phyloP scores from a whole-genome alignment of 257 asterid genomes.

The Parsonsia alboflavescens region DNA sequence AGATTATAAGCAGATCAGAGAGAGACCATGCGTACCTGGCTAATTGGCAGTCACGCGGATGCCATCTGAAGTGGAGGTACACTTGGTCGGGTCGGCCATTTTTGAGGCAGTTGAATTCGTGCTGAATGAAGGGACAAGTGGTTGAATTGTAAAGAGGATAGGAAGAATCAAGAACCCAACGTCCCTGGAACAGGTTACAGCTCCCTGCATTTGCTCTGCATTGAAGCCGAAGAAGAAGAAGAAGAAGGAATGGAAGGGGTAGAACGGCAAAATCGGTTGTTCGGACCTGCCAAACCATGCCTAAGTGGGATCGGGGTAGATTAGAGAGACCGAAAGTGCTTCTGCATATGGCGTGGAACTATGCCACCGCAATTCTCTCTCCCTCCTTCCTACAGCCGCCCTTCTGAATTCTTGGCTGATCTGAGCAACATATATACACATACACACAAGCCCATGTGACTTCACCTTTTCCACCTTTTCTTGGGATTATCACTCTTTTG shows the following conservation, averaged over 20 bases:
- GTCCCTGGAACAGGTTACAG: slow-evolving; percentile 46
- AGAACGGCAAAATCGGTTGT: neutral
- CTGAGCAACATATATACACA: neutral
- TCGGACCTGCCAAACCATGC: neutral
- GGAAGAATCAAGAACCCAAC: slow-evolving; percentile 41
- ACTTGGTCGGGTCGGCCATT: slow-evolving; percentile 44
- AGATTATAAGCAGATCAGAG: neutral
- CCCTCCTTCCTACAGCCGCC: too few relatives aligned
- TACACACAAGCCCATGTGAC: neutral
- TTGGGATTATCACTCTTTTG: neutral
- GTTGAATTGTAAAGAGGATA: slow-evolving; percentile 39
- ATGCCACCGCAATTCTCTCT: neutral
- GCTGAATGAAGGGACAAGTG: slow-evolving; percentile 41
- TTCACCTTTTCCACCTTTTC: neutral
- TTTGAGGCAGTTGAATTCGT: slow-evolving; percentile 40
- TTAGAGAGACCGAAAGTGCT: too few relatives aligned
- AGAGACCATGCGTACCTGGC: too few relatives aligned
- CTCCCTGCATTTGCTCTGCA: slow-evolving; percentile 1
- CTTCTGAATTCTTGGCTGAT: neutral
- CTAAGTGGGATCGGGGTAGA: neutral
- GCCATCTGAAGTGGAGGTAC: slow-evolving; percentile 34
- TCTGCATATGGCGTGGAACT: neutral
- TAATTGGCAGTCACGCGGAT: slow-evolving; percentile 23
- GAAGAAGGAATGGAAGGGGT: neutral
- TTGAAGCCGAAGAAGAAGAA: neutral